Percentiles rank a stretch among this genome's conserved stretches.
Evolutionary conservation across 164 flowering plant species (phyloP).

Genomic region (Magnolia officinalis): DNA sequence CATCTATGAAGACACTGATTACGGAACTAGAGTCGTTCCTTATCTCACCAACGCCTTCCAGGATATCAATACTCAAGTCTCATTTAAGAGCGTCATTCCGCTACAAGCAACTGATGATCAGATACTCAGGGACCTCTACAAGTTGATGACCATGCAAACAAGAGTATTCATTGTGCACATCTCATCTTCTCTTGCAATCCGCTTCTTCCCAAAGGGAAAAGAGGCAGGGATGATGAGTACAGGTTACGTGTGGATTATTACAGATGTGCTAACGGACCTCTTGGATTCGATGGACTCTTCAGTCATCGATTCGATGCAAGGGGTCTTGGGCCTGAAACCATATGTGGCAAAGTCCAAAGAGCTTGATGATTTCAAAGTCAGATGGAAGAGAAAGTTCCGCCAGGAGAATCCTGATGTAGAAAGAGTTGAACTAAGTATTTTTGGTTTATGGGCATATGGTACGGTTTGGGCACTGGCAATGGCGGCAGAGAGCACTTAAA

Average conservation of each 20-base stretch:
- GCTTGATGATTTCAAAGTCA: slow-evolving; percentile 17
- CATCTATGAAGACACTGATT: slow-evolving; percentile 32
- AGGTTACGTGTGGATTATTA: slow-evolving; percentile 47
- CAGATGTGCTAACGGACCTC: slow-evolving; percentile 22
- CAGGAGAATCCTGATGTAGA: slow-evolving; percentile 12
- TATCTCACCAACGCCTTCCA: slow-evolving; percentile 5
- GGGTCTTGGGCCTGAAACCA: slow-evolving; percentile 35
- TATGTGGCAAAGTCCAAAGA: slow-evolving; percentile 21
- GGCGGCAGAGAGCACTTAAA: neutral
- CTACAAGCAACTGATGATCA: neutral
- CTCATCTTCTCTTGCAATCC: slow-evolving; percentile 9
- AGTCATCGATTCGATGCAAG: slow-evolving; percentile 34
- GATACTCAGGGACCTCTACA: slow-evolving; percentile 15
- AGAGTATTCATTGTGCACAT: slow-evolving; percentile 35
- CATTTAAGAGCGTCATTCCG: slow-evolving; percentile 13
- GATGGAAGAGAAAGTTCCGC: slow-evolving; percentile 28
- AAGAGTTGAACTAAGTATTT: slow-evolving; percentile 12
- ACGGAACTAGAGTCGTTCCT: neutral
- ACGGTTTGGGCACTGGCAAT: neutral
- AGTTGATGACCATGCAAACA: slow-evolving; percentile 13
- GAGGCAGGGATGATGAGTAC: slow-evolving; percentile 29
- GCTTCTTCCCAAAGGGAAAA: slow-evolving; percentile 16
- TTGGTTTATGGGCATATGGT: slow-evolving; percentile 20
- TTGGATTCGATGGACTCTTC: slow-evolving; percentile 14
- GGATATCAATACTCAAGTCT: slow-evolving; percentile 19